Percentiles rank a stretch among this genome's conserved stretches.
phyloP scores from a whole-genome alignment of 108 stramenopile species.

The Fragilariopsis cylindrus region DNA sequence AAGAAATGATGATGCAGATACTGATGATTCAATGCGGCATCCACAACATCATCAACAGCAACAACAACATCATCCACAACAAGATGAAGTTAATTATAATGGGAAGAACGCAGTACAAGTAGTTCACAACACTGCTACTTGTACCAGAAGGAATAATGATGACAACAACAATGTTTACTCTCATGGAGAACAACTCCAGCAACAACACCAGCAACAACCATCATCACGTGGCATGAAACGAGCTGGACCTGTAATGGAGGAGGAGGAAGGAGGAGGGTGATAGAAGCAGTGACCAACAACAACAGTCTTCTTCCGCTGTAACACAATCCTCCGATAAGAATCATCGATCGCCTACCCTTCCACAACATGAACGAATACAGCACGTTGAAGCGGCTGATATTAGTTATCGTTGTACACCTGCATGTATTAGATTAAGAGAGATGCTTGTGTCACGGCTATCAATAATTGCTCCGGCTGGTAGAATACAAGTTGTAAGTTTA shows the following conservation, averaged over 20 bases:
- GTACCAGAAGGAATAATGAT: neutral
- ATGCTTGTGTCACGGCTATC: conserved; percentile 28
- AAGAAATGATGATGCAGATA: neutral
- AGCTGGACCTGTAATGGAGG: neutral
- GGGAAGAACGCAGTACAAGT: neutral
- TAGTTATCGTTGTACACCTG: conserved; percentile 21
- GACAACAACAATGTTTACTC: neutral
- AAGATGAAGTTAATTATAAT: too few relatives aligned
- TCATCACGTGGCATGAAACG: neutral
- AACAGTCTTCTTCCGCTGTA: neutral
- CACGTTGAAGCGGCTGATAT: conserved; percentile 25
- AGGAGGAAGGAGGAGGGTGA: conserved; percentile 6
- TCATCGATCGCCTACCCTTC: conserved; percentile 1
- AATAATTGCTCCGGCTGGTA: conserved; percentile 16
- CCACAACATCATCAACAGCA: neutral
- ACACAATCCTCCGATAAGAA: neutral
- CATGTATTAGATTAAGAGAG: conserved; percentile 21
- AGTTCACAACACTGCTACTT: too few relatives aligned
- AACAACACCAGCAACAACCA: neutral
- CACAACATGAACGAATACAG: conserved; percentile 34
- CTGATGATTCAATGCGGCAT: neutral
- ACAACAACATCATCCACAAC: neutral
- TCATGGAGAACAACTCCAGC: neutral
- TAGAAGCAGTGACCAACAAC: neutral
- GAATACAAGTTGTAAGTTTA: conserved; percentile 44